Conservation (phyloP, 148 eudicot species). For the Fagopyrum tataricum region DNA sequence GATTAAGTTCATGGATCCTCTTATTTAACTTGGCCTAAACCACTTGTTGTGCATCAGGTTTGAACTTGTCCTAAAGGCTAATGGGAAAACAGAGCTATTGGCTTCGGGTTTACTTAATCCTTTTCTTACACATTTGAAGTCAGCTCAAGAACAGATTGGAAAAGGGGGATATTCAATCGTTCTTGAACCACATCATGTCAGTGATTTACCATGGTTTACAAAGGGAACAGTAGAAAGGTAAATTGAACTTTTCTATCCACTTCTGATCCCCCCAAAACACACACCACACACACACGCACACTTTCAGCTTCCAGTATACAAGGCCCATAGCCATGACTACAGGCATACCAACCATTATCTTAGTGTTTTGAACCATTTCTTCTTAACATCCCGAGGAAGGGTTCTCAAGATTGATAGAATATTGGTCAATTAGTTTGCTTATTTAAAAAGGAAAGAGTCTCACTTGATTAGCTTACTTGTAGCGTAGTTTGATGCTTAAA, state of each 20-base stretch:
- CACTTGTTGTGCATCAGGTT: constrained; percentile 47
- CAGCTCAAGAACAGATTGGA: constrained; percentile 88
- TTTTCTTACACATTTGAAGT: constrained; percentile 82
- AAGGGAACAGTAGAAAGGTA: constrained; percentile 89
- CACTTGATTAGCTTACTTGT: not conserved
- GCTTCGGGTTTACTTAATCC: constrained; percentile 90
- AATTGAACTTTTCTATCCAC: too few relatives aligned
- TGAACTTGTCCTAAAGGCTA: constrained; percentile 71
- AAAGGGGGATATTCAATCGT: constrained; percentile 90
- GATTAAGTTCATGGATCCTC: not conserved
- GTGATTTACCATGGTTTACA: constrained; percentile 77
- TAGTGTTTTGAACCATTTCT: too few relatives aligned
- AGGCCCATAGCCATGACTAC: too few relatives aligned
- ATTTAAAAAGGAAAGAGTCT: not conserved
- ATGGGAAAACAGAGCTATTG: constrained; percentile 83
- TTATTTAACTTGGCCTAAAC: not conserved
- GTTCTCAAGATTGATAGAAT: too few relatives aligned
- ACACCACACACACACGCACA: too few relatives aligned
- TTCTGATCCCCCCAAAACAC: too few relatives aligned
- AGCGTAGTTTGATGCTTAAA: too few relatives aligned
- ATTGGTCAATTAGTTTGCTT: not conserved
- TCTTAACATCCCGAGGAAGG: too few relatives aligned
- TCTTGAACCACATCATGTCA: constrained; percentile 55
- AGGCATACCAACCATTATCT: too few relatives aligned
- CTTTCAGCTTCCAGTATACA: too few relatives aligned